These are phyloP conservation scores for Neurospora sp. DNA, from an alignment of 495 filamentous ascomycete genomes.

Conservation along the genomic window DNA sequence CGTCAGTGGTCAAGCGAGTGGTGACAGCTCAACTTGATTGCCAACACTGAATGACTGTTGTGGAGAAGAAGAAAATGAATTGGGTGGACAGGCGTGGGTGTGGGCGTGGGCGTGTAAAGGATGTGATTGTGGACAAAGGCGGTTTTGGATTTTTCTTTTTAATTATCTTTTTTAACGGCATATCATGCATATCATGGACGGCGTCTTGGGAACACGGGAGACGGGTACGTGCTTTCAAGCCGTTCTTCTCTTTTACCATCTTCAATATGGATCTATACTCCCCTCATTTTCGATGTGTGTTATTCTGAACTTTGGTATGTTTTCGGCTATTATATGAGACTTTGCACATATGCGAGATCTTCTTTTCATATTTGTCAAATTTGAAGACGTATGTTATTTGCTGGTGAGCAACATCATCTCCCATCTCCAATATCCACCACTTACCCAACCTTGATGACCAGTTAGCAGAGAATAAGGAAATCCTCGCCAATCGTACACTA, in stretches of 20 bases:
- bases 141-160: neutral
- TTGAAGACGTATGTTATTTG: no score
- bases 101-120: neutral
- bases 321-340: neutral
- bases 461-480: neutral
- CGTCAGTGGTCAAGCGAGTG: neutral
- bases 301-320: neutral
- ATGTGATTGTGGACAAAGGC: neutral
- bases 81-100: neutral
- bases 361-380: neutral
- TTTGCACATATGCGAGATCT: neutral
- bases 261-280: neutral
- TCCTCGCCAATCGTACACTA: neutral
- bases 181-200: neutral
- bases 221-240: neutral
- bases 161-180: neutral
- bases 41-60: neutral
- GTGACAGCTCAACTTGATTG: neutral
- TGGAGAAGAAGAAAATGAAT: neutral
- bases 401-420: no score
- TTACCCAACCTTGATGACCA: neutral
- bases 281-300: neutral
- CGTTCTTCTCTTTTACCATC: neutral
- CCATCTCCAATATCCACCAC: no score
- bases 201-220: neutral